Evolutionary conservation across 1,139 yeast genomes (phyloP).

Genomic region (Candida smagusa): DNA sequence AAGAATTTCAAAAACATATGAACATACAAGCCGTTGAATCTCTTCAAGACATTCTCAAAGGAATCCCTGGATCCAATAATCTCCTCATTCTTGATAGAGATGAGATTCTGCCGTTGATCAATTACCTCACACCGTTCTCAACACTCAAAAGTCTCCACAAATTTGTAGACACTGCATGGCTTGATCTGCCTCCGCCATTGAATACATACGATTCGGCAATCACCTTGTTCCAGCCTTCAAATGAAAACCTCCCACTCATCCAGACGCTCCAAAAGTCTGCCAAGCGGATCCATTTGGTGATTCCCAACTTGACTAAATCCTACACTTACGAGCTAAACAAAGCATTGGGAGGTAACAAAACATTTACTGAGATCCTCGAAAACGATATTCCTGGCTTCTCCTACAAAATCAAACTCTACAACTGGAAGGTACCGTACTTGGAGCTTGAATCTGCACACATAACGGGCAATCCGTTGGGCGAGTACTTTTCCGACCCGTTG

Average conservation of each 20-base stretch:
- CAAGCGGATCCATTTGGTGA: constrained; percentile 24
- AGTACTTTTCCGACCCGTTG: constrained; percentile 37
- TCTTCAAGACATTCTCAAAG: constrained; percentile 21
- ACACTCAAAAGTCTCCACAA: constrained; percentile 53
- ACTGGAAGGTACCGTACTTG: constrained; percentile 35
- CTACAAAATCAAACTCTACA: constrained; percentile 22
- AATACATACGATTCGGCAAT: constrained; percentile 32
- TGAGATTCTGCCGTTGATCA: constrained; percentile 49
- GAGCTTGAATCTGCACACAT: constrained; percentile 23
- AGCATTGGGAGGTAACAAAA: constrained; percentile 15
- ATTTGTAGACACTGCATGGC: constrained; percentile 61
- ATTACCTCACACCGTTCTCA: constrained; percentile 60
- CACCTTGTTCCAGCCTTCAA: constrained; percentile 25
- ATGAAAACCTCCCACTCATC: constrained; percentile 12
- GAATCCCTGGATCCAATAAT: constrained; percentile 32
- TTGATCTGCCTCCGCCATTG: constrained; percentile 21
- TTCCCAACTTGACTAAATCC: constrained; percentile 29
- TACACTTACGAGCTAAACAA: constrained; percentile 28
- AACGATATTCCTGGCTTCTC: constrained; percentile 15
- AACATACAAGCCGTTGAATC: constrained; percentile 8
- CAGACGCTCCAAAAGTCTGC: constrained; percentile 6
- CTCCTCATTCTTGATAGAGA: constrained; percentile 55
- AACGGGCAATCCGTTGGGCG: constrained; percentile 18
- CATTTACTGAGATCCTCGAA: constrained; percentile 17
- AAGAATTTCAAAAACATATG: neutral